Conservation (phyloP, 179 eudicot genomes). For the Silene vulgaris region DNA sequence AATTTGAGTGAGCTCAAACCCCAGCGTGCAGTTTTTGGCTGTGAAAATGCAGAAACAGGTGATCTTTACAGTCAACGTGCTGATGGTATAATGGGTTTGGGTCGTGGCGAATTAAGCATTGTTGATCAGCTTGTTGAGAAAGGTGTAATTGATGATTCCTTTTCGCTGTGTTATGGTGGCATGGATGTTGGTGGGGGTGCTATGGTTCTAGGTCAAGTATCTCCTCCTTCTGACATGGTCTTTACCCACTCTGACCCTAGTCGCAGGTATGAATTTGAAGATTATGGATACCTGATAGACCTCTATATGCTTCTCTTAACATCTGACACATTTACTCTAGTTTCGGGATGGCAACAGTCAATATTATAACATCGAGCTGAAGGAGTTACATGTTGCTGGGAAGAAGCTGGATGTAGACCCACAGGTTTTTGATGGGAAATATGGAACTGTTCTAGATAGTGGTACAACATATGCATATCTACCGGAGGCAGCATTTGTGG, state of each 20-base stretch:
- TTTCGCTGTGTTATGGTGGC: constrained; percentile 94
- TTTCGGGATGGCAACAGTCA: constrained; percentile 93
- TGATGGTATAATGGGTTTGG: constrained; percentile 98
- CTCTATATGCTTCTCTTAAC: constrained; percentile 38
- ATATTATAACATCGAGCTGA: constrained; percentile 93
- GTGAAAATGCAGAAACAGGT: constrained; percentile 93
- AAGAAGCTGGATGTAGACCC: constrained; percentile 53
- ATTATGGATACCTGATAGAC: constrained; percentile 20
- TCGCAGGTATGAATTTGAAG: constrained; percentile 65
- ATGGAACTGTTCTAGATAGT: constrained; percentile 87
- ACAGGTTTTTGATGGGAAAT: constrained; percentile 75
- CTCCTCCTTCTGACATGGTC: constrained; percentile 69
- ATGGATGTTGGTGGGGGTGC: constrained; percentile 95
- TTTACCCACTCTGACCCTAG: constrained; percentile 70
- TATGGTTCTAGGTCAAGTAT: constrained; percentile 87
- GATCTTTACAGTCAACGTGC: constrained; percentile 90
- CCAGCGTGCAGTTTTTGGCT: constrained; percentile 87
- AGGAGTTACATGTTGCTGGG: constrained; percentile 82
- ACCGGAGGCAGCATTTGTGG: constrained; percentile 74
- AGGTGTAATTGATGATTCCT: constrained; percentile 70
- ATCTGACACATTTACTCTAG: constrained; percentile 96
- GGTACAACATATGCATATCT: constrained; percentile 93
- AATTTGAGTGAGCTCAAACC: constrained; percentile 75
- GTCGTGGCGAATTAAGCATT: constrained; percentile 80
- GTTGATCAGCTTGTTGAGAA: constrained; percentile 86